These are phyloP conservation scores for Sarocladium brachiariae DNA, from an alignment of 2,329 filamentous ascomycete species.

Conservation along the genomic window DNA sequence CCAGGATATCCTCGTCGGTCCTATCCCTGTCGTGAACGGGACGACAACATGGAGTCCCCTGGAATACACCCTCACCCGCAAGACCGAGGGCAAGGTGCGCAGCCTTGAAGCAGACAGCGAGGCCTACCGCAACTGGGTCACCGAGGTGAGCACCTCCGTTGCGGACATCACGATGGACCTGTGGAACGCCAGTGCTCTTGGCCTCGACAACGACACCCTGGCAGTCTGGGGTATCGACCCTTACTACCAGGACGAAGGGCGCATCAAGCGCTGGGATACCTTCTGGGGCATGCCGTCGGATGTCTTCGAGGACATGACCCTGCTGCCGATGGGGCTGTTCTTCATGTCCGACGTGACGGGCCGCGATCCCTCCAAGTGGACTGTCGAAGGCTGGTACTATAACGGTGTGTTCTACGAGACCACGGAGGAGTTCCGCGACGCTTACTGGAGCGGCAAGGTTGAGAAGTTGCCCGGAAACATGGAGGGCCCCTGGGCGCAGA, in stretches of 20 bases:
- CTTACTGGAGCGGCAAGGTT: slow-evolving; percentile 33
- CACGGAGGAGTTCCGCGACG: slow-evolving; percentile 37
- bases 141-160: slow-evolving; percentile 1
- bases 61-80: slow-evolving; percentile 28
- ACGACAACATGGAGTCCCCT: slow-evolving; percentile 32
- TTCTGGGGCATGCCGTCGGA: slow-evolving; percentile 33
- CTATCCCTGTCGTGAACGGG: slow-evolving; percentile 35
- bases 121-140: not conserved
- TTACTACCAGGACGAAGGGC: slow-evolving; percentile 32
- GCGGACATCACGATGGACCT: slow-evolving; percentile 26
- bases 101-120: slow-evolving; percentile 3
- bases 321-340: slow-evolving; percentile 39
- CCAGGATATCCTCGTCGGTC: slow-evolving; percentile 41
- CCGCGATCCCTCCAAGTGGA: slow-evolving; percentile 43
- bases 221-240: slow-evolving; percentile 35
- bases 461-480: slow-evolving; percentile 30
- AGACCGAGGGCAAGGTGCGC: slow-evolving; percentile 26
- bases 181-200: slow-evolving; percentile 29
- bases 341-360: slow-evolving; percentile 42
- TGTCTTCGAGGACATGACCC: slow-evolving; percentile 33
- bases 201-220: slow-evolving; percentile 34
- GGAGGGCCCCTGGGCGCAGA: slow-evolving; percentile 39
- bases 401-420: slow-evolving; percentile 45
- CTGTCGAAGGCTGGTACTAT: slow-evolving; percentile 45
- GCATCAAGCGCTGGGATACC: slow-evolving; percentile 39